These are phyloP conservation scores for Cercospora sesami DNA, from an alignment of 2,329 filamentous ascomycete species.

Conservation along the genomic window DNA sequence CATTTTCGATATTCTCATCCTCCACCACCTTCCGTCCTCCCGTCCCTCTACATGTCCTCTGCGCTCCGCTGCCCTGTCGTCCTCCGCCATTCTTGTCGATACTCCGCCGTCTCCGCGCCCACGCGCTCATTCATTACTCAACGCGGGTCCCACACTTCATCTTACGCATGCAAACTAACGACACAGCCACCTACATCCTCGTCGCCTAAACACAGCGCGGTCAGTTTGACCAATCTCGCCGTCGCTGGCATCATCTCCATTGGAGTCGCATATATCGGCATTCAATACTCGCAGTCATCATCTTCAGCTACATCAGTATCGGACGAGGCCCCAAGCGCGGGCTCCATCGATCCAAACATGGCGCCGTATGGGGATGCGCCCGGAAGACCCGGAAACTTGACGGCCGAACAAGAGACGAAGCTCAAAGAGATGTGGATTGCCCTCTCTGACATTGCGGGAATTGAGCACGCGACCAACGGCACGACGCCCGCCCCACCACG, in stretches of 20 bases:
- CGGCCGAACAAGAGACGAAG: constrained; percentile 84
- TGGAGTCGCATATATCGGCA: constrained; percentile 29
- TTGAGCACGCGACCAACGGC: constrained; percentile 41
- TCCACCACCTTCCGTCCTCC: neutral
- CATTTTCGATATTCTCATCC: neutral
- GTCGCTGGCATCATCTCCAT: constrained; percentile 28
- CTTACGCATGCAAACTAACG: constrained; percentile 2
- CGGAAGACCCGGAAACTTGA: constrained; percentile 82
- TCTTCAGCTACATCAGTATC: neutral
- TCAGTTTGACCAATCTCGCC: constrained; percentile 30
- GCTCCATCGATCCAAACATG: constrained; percentile 27
- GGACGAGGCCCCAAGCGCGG: constrained; percentile 22
- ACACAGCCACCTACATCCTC: constrained; percentile 5
- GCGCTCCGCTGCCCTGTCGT: neutral
- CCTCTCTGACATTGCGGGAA: constrained; percentile 73
- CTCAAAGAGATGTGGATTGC: constrained; percentile 82
- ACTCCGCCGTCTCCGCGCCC: neutral
- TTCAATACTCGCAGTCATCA: constrained; percentile 20
- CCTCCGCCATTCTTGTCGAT: constrained; percentile 2
- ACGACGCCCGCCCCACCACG: constrained; percentile 27
- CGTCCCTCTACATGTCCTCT: constrained; percentile 8
- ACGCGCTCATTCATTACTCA: constrained; percentile 2
- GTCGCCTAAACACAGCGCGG: constrained; percentile 16
- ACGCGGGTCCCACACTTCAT: constrained; percentile 4
- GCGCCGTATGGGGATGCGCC: constrained; percentile 47